Percentiles rank a stretch among this genome's conserved stretches.
These are phyloP conservation scores for Purpureocillium lavendulum DNA, from an alignment of 2,329 filamentous ascomycete genomes.

Conservation along the genomic window DNA sequence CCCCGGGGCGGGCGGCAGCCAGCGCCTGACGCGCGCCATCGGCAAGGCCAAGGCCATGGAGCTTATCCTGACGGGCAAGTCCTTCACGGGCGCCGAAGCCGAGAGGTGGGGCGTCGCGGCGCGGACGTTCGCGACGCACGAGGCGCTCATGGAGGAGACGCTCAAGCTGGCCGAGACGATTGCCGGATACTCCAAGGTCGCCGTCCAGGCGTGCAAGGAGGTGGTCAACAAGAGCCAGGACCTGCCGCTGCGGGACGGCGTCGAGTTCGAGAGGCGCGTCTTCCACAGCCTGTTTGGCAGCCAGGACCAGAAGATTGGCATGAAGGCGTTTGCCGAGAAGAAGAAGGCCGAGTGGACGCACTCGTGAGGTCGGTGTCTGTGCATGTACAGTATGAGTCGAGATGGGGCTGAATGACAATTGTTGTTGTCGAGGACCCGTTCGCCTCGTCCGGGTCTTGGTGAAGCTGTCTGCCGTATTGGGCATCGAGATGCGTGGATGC, in stretches of 20 bases:
- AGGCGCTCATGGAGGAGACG: conserved; percentile 74
- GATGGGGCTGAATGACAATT: too few relatives aligned
- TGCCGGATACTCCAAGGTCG: conserved; percentile 77
- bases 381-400: too few relatives aligned
- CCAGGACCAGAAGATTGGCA: conserved; percentile 92
- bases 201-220: conserved; percentile 86
- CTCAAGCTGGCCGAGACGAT: conserved; percentile 83
- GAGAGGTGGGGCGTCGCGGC: conserved; percentile 87
- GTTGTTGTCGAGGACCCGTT: too few relatives aligned
- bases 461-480: too few relatives aligned
- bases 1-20: conserved; percentile 84
- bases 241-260: conserved; percentile 73
- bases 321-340: conserved; percentile 95
- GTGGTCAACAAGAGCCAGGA: conserved; percentile 99
- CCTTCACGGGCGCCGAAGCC: conserved; percentile 76
- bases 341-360: conserved; percentile 86
- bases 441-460: too few relatives aligned
- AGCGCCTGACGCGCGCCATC: conserved; percentile 74
- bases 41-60: conserved; percentile 89
- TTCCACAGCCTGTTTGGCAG: conserved; percentile 93
- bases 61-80: conserved; percentile 77
- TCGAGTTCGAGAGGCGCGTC: conserved; percentile 88
- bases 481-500: too few relatives aligned
- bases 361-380: conserved; percentile 39
- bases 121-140: conserved; percentile 68